phyloP scores from a whole-genome alignment of 2,329 filamentous ascomycete genomes.

The Juglanconis juglandina region DNA sequence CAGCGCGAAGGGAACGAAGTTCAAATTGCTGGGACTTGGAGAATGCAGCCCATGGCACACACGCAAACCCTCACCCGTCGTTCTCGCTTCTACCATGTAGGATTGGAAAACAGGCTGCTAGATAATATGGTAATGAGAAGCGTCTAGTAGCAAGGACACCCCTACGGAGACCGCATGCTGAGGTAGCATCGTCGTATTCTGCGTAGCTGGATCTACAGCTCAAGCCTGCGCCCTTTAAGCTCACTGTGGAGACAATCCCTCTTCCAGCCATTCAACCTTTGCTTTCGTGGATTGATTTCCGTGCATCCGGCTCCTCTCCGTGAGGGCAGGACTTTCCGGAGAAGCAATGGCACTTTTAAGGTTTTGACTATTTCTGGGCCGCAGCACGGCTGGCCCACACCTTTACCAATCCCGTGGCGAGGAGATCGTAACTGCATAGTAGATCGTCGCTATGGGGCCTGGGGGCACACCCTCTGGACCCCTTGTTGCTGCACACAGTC shows the following conservation, averaged over 20 bases:
- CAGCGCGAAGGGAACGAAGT: not conserved
- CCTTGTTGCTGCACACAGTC: not conserved
- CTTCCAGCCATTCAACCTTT: not conserved
- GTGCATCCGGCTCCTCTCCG: slow-evolving; percentile 1
- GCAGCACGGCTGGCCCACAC: not conserved
- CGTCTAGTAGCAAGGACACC: slow-evolving; percentile 10
- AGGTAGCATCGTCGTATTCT: slow-evolving; percentile 1
- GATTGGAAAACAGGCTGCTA: too few species aligned
- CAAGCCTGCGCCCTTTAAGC: not conserved
- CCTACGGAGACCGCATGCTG: slow-evolving; percentile 6
- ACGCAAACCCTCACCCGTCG: not conserved
- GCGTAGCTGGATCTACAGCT: slow-evolving; percentile 3
- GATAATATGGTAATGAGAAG: not conserved
- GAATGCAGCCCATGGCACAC: not conserved
- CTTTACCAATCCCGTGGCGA: not conserved
- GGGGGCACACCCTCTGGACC: not conserved
- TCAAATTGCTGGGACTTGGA: not conserved
- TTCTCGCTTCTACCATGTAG: too few species aligned
- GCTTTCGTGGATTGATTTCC: not conserved
- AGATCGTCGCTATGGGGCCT: not conserved
- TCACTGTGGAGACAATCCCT: not conserved
- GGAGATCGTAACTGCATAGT: not conserved
- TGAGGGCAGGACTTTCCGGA: not conserved
- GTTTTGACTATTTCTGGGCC: slow-evolving; percentile 10
- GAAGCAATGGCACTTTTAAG: slow-evolving; percentile 6